phyloP scores from a whole-genome alignment of 495 filamentous ascomycete species.

The Staphylotrichum longicolle region DNA sequence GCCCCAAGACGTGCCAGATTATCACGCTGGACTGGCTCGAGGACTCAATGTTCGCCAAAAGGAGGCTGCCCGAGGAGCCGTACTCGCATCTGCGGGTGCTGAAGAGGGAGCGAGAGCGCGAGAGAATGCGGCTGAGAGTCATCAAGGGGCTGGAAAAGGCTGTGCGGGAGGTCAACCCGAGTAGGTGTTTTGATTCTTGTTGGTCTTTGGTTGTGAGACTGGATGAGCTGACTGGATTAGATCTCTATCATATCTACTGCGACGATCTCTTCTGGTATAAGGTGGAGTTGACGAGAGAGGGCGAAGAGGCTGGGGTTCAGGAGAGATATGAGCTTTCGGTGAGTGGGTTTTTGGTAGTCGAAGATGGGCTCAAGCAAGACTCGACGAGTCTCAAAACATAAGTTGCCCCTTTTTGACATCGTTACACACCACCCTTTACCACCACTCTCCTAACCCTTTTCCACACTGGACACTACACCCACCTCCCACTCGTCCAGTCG shows the following conservation, averaged over 20 bases:
- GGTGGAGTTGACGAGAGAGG: conserved; percentile 32
- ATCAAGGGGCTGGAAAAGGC: conserved; percentile 42
- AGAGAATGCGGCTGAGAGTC: conserved; percentile 47
- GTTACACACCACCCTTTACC: neutral
- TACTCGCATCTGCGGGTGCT: conserved; percentile 28
- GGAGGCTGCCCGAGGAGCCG: conserved; percentile 21
- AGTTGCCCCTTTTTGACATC: neutral
- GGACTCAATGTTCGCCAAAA: conserved; percentile 28
- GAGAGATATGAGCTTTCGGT: conserved; percentile 38
- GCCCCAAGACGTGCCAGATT: conserved; percentile 25
- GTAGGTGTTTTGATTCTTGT: conserved; percentile 25
- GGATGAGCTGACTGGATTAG: neutral
- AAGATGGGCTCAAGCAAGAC: too few species aligned
- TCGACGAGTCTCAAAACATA: neutral
- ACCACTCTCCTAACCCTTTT: neutral
- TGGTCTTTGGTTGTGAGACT: neutral
- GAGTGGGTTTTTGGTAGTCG: conserved; percentile 15
- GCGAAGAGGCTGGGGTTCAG: conserved; percentile 25
- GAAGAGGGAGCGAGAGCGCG: conserved; percentile 25
- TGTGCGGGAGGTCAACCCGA: conserved; percentile 37
- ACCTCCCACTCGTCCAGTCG: neutral
- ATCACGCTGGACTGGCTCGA: conserved; percentile 45
- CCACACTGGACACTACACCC: too few species aligned
- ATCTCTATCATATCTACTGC: conserved; percentile 32
- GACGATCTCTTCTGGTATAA: conserved; percentile 39